These are phyloP conservation scores for Dactylorhiza incarnata DNA, from an alignment of 106 monocot species.

Conservation along the genomic window DNA sequence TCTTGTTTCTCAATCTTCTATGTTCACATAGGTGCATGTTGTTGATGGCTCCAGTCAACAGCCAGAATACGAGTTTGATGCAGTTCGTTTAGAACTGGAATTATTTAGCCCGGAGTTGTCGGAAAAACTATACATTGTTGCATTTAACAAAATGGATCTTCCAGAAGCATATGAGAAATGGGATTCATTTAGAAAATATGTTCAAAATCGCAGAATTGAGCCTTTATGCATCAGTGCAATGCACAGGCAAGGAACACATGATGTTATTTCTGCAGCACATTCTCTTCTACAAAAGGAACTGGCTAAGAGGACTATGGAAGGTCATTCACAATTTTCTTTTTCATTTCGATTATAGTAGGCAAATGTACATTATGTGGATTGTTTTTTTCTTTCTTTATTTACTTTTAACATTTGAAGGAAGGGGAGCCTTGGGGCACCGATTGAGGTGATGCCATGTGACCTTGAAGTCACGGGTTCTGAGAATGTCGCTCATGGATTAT, in stretches of 20 bases:
- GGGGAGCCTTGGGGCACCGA: no score
- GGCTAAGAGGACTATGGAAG: constrained; percentile 52
- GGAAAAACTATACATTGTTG: constrained; percentile 83
- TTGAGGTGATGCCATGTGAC: no score
- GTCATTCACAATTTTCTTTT: constrained; percentile 17
- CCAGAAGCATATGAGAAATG: constrained; percentile 87
- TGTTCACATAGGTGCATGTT: constrained; percentile 64
- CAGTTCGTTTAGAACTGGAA: constrained; percentile 91
- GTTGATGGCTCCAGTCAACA: constrained; percentile 90
- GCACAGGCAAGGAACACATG: constrained; percentile 77
- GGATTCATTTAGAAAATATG: constrained; percentile 51
- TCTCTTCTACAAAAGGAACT: constrained; percentile 53
- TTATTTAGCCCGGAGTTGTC: constrained; percentile 82
- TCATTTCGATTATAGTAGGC: not conserved
- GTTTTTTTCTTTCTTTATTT: not conserved
- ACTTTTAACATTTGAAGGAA: not conserved
- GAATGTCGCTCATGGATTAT: no score
- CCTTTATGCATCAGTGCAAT: constrained; percentile 81
- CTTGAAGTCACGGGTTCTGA: no score
- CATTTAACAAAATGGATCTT: constrained; percentile 95
- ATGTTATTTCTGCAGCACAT: constrained; percentile 60
- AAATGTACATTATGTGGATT: not conserved
- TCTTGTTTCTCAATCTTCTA: not conserved
- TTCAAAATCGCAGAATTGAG: constrained; percentile 36
- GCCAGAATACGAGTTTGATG: constrained; percentile 96